Evolutionary conservation across 345 rosid genomes (phyloP), one percentile per base, ranked within the genome.

Genomic region (Ricinus communis): DNA sequence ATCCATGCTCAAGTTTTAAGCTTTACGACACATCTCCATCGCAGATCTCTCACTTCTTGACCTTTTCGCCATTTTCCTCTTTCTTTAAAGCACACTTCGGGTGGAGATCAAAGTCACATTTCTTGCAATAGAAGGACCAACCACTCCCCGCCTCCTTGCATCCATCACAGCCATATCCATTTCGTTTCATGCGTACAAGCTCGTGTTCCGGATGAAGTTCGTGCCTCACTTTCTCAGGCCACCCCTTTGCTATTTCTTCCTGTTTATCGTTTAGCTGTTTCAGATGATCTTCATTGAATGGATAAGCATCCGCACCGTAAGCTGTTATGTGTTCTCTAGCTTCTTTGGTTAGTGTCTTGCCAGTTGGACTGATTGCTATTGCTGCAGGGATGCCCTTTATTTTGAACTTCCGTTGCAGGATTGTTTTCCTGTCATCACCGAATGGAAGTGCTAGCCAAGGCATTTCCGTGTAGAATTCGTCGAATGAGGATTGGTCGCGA

Each of bases 391-490:
- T 85, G 56, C 91, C 88, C 40, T n/a, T 11, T 54, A 83, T 84
- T 65, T 77, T 87, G 78, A 89, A 91, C 72, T 77, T 84, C 47
- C 33, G 57, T 33, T 71, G 76, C 67, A 87, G 71, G 43, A 73
- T 77, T 4, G 74, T 1, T 74, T 83, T 87, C 85, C 93, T 87
- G 11, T 69, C 69, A 74, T 88, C 88, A 49, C 87, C 85, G 51
- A 79, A 91, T 1, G 97, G 93, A 69, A 87, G 93, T 16, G 95
- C 88, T 71, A 89, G 63, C 81, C 95, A 89, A 0, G 96, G 93
- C 87, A 91, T 87, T 59, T 76, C 76, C n/a, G 88, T 70, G 71
- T 79, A 83, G 72, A 70, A 86, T 18, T 82, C 85, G 13, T 82
- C 75, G 16, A 84, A 91, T 28, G 89, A 81, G 53, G 81, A 61